These are phyloP conservation scores for Neurospora sp. DNA, from an alignment of 495 filamentous ascomycete genomes.

Conservation along the genomic window DNA sequence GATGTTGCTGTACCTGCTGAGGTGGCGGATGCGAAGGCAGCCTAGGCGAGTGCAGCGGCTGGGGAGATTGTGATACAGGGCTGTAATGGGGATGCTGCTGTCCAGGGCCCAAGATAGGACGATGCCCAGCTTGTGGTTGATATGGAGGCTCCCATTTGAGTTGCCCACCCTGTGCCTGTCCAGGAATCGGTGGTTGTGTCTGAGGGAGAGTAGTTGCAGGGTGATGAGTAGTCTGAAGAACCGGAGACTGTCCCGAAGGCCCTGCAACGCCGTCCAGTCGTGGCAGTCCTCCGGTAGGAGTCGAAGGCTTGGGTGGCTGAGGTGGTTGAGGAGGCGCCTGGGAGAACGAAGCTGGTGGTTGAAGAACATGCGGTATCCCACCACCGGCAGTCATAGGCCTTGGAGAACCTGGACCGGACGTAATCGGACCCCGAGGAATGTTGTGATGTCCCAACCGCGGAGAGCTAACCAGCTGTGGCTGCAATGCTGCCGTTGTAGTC, in stretches of 20 bases:
- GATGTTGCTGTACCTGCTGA: conserved; percentile 10
- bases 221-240: neutral
- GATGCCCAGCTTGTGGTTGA: conserved; percentile 19
- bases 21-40: conserved; percentile 10
- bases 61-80: conserved; percentile 9
- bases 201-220: conserved; percentile 8
- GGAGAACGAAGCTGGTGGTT: conserved; percentile 25
- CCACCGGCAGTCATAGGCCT: conserved; percentile 12
- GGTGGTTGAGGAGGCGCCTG: conserved; percentile 15
- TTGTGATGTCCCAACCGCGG: conserved; percentile 8
- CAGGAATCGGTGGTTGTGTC: neutral
- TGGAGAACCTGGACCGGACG: conserved; percentile 16
- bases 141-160: conserved; percentile 45
- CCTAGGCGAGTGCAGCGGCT: conserved; percentile 7
- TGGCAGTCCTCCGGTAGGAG: conserved; percentile 22
- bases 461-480: conserved; percentile 7
- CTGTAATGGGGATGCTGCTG: conserved; percentile 17
- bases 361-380: conserved; percentile 25
- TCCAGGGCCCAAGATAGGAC: neutral
- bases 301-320: conserved; percentile 13
- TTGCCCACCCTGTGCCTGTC: conserved; percentile 6
- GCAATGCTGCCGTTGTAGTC: neutral
- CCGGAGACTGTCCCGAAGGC: conserved; percentile 6
- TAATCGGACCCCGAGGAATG: conserved; percentile 10
- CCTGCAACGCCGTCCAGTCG: conserved; percentile 14